These are phyloP conservation scores for Monilinia aucupariae DNA, from an alignment of 2,329 filamentous ascomycete species.

Conservation along the genomic window DNA sequence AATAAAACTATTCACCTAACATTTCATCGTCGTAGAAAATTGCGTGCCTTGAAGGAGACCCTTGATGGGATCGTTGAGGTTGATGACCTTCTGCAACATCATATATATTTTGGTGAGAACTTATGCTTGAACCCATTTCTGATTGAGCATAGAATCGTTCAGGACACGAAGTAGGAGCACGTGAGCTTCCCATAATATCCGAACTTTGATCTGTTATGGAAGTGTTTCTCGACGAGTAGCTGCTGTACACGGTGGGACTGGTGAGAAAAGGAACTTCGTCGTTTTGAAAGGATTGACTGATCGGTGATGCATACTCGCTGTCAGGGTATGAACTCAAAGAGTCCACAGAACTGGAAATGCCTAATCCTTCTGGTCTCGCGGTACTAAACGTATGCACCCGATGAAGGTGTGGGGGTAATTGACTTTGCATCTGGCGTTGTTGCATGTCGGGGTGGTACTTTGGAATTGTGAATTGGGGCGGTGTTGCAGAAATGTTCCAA, in stretches of 20 bases:
- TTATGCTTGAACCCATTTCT: slow-evolving; percentile 55
- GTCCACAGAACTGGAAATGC: slow-evolving; percentile 38
- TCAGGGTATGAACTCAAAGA: slow-evolving; percentile 49
- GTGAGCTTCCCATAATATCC: slow-evolving; percentile 50
- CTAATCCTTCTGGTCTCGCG: slow-evolving; percentile 31
- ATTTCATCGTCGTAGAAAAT: slow-evolving; percentile 38
- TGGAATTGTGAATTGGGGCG: slow-evolving; percentile 26
- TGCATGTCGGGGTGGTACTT: slow-evolving; percentile 25
- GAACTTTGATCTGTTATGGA: slow-evolving; percentile 50
- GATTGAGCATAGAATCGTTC: slow-evolving; percentile 56
- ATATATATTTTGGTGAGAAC: slow-evolving; percentile 54
- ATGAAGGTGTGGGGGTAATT: slow-evolving; percentile 47
- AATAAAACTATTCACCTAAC: slow-evolving; percentile 35
- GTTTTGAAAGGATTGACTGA: slow-evolving; percentile 49
- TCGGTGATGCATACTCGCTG: slow-evolving; percentile 50
- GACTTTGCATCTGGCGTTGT: slow-evolving; percentile 28
- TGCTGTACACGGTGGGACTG: slow-evolving; percentile 54
- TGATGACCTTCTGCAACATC: slow-evolving; percentile 38
- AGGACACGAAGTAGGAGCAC: slow-evolving; percentile 55
- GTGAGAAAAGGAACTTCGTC: slow-evolving; percentile 53
- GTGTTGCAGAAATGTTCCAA: slow-evolving; percentile 32
- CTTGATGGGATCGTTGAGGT: slow-evolving; percentile 30
- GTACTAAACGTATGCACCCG: slow-evolving; percentile 44
- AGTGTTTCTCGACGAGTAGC: slow-evolving; percentile 43
- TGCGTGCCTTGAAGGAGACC: slow-evolving; percentile 30